Conservation (phyloP, 805 yeast genomes). For the Jamesozyma jinghongensis region DNA sequence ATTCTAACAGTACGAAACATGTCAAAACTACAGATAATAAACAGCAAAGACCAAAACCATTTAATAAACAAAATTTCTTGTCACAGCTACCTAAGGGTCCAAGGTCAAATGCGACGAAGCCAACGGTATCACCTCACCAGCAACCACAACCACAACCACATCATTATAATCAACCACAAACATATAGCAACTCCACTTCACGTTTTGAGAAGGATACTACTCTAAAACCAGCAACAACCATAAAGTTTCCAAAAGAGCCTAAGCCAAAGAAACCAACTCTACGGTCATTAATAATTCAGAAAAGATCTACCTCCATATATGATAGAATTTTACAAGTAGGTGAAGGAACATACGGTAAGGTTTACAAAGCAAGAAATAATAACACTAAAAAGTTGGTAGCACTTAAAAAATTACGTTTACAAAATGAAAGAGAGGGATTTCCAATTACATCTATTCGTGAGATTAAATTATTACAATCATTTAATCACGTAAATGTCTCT, state of each 20-base stretch:
- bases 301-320: conserved; percentile 33
- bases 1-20: neutral
- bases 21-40: neutral
- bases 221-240: neutral
- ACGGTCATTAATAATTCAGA: conserved; percentile 6
- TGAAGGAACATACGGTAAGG: conserved; percentile 91
- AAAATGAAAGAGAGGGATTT: conserved; percentile 85
- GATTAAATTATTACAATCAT: conserved; percentile 66
- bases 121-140: neutral
- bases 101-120: conserved; percentile 5
- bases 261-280: neutral
- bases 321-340: conserved; percentile 83
- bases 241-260: neutral
- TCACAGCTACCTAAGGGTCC: conserved; percentile 22
- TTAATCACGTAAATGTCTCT: conserved; percentile 75
- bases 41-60: neutral
- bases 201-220: neutral
- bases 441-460: conserved; percentile 95
- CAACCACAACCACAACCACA: neutral
- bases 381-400: conserved; percentile 73
- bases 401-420: conserved; percentile 72
- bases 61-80: conserved; percentile 1
- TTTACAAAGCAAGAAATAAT: conserved; percentile 50
- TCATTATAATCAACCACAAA: too few species aligned
- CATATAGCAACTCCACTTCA: conserved; percentile 3